Evolutionary conservation across 2,329 filamentous ascomycete genomes (phyloP), one percentile per base, ranked within the genome.

Genomic region (Volutella citrinella): DNA sequence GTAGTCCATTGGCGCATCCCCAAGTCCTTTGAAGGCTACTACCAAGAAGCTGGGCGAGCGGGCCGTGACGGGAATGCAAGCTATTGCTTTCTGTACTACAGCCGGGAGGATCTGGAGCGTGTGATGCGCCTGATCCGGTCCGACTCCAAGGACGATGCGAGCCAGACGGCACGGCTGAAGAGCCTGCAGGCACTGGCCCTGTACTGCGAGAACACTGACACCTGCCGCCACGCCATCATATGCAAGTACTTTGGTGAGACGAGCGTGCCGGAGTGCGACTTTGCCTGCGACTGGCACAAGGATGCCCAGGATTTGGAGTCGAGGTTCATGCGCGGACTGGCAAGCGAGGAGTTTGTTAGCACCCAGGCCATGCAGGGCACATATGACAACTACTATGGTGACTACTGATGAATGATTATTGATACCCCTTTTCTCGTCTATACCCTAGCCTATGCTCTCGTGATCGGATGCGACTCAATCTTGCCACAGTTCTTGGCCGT

Each of bases 1-100:
- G 90, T 97, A 2, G 81, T 93, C 3, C 91, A 97, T 62, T 97
- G 91, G 89, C 85, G 88, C 39, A 74, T 95, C 9, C 87, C 91
- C 9, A 94, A 95, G 56, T 93, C 85, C 4, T 95, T 97, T 57
- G 91, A 97, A 59, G 88, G 90, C 2, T 96, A 93, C 57, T 95
- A 96, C 53, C 91, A 97, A 63, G 91, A 97, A 70, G 90, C 88
- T 3, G 91, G 91, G 0, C 84, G 91, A 23, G 91, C 90, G 6
- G 91, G 91, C 1, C 78, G 91, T 24, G 91, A 97, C 51, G 87
- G 88, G 16, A 90, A 91, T 43, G 89, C 89, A 1, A 83, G 84
- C 19, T 78, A 84, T 41, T 96, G 89, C 55, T 87, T 95, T 34
- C 68, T 97, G 34, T 95, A 96, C 62, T 97, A 96, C 63, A 89